Conservation (phyloP, 352 stramenopile species). For the Phytophthora pseudosyringae region DNA sequence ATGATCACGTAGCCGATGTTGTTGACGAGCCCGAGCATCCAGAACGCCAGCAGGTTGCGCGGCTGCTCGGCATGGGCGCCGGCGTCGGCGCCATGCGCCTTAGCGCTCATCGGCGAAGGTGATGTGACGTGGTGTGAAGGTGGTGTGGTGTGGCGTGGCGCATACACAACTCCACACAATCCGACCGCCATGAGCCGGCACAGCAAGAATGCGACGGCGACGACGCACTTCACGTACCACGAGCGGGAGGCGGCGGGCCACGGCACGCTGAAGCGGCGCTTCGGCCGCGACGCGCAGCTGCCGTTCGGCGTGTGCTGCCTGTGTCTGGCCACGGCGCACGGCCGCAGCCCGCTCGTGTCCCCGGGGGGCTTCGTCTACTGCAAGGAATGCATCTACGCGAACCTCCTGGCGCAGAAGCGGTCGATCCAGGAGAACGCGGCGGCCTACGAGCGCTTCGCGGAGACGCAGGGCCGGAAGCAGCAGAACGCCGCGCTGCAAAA, state of each 20-base stretch:
- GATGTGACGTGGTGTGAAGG: too few species aligned
- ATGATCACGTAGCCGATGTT: conserved; percentile 96
- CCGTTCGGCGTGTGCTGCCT: conserved; percentile 81
- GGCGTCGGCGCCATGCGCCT: conserved; percentile 3
- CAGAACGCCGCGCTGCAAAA: conserved; percentile 57
- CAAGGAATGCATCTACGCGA: conserved; percentile 91
- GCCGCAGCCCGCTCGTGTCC: conserved; percentile 69
- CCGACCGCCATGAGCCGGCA: conserved; percentile 68
- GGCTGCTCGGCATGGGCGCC: conserved; percentile 40
- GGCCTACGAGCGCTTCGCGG: conserved; percentile 69
- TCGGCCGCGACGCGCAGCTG: conserved; percentile 81
- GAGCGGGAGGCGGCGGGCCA: conserved; percentile 78
- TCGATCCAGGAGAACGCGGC: conserved; percentile 74
- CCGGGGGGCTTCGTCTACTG: conserved; percentile 82
- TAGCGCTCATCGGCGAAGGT: background rate
- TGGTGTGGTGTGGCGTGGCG: too few species aligned
- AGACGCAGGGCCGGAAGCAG: conserved; percentile 50
- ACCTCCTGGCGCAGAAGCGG: conserved; percentile 84
- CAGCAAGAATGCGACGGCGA: conserved; percentile 90
- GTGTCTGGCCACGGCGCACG: conserved; percentile 65
- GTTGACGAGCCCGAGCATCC: conserved; percentile 93
- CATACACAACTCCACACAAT: background rate
- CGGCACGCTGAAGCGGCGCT: conserved; percentile 85
- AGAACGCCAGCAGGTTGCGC: conserved; percentile 89
- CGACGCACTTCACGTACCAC: conserved; percentile 89